Conservation (phyloP, 768 basidiomycete species). For the Boletus barrowsii region DNA sequence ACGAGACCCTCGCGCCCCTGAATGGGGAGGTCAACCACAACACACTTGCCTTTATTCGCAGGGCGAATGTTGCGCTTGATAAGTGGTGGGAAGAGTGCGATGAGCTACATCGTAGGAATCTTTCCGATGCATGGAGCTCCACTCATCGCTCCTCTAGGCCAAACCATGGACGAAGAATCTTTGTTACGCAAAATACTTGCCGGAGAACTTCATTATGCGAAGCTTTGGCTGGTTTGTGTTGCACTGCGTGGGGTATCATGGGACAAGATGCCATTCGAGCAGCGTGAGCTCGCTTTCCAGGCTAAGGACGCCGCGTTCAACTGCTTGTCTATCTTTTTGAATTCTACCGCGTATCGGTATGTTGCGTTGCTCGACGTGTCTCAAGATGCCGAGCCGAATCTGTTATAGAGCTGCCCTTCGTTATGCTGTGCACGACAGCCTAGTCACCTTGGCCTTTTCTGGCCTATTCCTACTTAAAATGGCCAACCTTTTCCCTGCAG, state of each 20-base stretch:
- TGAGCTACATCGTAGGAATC: conserved; percentile 65
- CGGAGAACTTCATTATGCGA: conserved; percentile 88
- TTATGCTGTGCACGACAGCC: conserved; percentile 90
- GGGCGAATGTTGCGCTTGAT: conserved; percentile 82
- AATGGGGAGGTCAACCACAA: conserved; percentile 84
- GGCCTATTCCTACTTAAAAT: conserved; percentile 91
- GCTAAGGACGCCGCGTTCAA: conserved; percentile 90
- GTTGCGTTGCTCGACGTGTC: conserved; percentile 14
- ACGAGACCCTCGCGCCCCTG: conserved; percentile 82
- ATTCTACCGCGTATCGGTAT: conserved; percentile 76
- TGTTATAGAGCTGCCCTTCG: conserved; percentile 72
- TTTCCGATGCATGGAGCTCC: not conserved
- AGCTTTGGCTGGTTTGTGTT: conserved; percentile 92
- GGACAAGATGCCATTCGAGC: conserved; percentile 96
- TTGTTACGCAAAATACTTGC: conserved; percentile 84
- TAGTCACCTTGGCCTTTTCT: conserved; percentile 89
- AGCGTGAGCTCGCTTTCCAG: conserved; percentile 91
- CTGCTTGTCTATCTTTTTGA: conserved; percentile 81
- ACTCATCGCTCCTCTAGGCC: conserved; percentile 42
- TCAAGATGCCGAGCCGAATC: not conserved
- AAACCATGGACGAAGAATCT: conserved; percentile 81
- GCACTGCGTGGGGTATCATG: conserved; percentile 88
- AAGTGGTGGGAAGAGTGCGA: conserved; percentile 93
- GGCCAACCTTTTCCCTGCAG: conserved; percentile 87
- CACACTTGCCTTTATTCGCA: conserved; percentile 82